A percentile compares a stretch with the other conserved stretches of the same genome.
Evolutionary conservation across 139 green algal species (phyloP).

Genomic region (Spirogloea muscicola): DNA sequence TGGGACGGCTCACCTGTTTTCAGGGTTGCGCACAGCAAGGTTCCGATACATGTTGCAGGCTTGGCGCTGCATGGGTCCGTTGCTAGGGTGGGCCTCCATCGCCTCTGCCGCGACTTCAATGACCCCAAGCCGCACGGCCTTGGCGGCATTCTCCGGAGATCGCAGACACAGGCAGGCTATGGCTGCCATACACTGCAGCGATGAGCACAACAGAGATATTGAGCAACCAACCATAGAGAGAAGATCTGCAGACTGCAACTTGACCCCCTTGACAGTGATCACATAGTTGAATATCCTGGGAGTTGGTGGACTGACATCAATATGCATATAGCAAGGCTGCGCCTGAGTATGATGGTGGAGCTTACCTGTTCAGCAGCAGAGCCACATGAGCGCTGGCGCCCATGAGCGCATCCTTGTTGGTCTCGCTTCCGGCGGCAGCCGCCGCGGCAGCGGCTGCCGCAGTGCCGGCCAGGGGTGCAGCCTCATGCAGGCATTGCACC

Average conservation of each 20-base stretch:
- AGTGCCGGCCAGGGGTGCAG: background rate
- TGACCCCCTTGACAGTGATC: too few species aligned
- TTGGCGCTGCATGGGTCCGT: constrained; percentile 8
- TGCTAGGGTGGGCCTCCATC: constrained; percentile 8
- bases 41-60: constrained; percentile 29
- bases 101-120: background rate
- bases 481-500: background rate
- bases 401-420: constrained; percentile 26
- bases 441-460: background rate
- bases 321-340: too few species aligned
- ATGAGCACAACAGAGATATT: too few species aligned
- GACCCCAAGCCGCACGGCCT: background rate
- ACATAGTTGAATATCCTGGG: too few species aligned
- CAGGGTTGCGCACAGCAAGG: constrained; percentile 24
- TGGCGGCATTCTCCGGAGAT: background rate
- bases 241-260: too few species aligned
- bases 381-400: background rate
- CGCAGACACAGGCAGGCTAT: constrained; percentile 15
- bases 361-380: constrained; percentile 14
- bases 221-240: too few species aligned
- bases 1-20: constrained; percentile 18
- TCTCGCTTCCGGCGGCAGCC: background rate
- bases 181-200: constrained; percentile 9
- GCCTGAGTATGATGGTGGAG: too few species aligned
- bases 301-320: too few species aligned